A percentile compares a stretch with the other conserved stretches of the same genome.
Evolutionary conservation across 2,329 filamentous ascomycete genomes (phyloP).

Genomic region (Aspergillus calidoustus): DNA sequence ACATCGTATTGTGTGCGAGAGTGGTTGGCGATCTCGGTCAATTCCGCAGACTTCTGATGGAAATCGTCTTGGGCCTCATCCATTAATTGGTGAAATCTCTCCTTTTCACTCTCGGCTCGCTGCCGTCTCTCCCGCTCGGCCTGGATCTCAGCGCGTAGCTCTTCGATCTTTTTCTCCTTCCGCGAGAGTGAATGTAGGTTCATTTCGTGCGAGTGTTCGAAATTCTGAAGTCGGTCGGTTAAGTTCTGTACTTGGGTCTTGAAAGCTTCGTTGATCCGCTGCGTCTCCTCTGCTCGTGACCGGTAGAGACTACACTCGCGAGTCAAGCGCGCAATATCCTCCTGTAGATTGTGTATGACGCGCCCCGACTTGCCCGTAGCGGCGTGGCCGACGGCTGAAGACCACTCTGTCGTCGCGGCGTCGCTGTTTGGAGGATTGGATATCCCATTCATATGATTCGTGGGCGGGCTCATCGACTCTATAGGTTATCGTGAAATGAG

Average conservation of each 20-base stretch:
- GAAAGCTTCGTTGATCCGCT: slow-evolving; percentile 51
- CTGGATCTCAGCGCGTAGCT: slow-evolving; percentile 48
- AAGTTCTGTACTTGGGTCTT: slow-evolving; percentile 52
- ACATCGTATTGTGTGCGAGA: slow-evolving; percentile 50
- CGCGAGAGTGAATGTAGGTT: slow-evolving; percentile 51
- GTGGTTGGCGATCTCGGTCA: slow-evolving; percentile 45
- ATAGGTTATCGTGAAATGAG: slow-evolving; percentile 10
- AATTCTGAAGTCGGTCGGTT: slow-evolving; percentile 50
- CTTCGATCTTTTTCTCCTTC: slow-evolving; percentile 55
- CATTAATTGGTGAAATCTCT: slow-evolving; percentile 43
- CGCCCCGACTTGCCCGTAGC: slow-evolving; percentile 56
- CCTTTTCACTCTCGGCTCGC: slow-evolving; percentile 46
- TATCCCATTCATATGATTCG: slow-evolving; percentile 37
- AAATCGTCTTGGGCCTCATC: slow-evolving; percentile 46
- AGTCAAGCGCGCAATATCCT: slow-evolving; percentile 54
- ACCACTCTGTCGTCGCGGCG: slow-evolving; percentile 48
- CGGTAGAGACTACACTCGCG: slow-evolving; percentile 52
- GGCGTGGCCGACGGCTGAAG: slow-evolving; percentile 54
- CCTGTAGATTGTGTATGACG: slow-evolving; percentile 56
- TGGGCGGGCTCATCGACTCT: slow-evolving; percentile 26
- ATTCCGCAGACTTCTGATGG: slow-evolving; percentile 43
- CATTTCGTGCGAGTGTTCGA: slow-evolving; percentile 53
- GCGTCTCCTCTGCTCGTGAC: slow-evolving; percentile 52
- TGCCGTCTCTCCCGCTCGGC: slow-evolving; percentile 47
- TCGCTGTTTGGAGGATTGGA: slow-evolving; percentile 37